Base-by-base conservation (phyloP, 495 filamentous ascomycete species). In the Clavariopsis aquatica region DNA sequence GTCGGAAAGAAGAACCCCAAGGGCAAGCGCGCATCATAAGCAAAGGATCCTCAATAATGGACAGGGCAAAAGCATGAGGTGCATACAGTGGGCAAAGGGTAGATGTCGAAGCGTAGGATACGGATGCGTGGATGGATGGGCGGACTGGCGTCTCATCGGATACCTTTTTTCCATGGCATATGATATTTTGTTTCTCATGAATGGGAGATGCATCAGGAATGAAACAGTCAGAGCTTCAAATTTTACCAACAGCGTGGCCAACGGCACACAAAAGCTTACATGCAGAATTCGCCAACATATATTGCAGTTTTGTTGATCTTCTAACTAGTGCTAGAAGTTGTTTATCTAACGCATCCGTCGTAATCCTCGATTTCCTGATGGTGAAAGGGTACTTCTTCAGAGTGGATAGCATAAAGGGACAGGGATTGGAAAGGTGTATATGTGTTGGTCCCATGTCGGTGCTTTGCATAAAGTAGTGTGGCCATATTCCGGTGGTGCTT, bases 1-100 rank as follows among this genome's bases (percentile, higher is more conserved):
- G 87, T 90, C 71, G 84, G 87, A 72, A 89, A 88, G 82, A 87
- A 87, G 77, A 85, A 84, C 74, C 84, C 85, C 79, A 88, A 85
- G 81, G 80, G 77, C 70, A 66, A 66, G 57, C 63, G 57, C 26
- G 56, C 54, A 29, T 29, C 29, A 55, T 55, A 86, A 77, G 72
- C 64, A 61, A 34, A 3, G 53, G 62, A 28, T 66, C 60, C 23
- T 56, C 31, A 23, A 22, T 52, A 26, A 36, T 46, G 31, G 36
- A 19, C 15, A 20, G 34, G 27, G 52, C 46, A 1, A 41, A 13
- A 19, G 9, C 24, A 27, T 55, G n/a, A 26, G 13, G 60, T 8
- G 12, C 23, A 26, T 8, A 52, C 2, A 17, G 26, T 4, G 34
- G 36, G 23, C 17, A 8, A 59, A 29, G 27, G 43, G 10, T 52